Base-by-base conservation (phyloP, 164 flowering plant species). In the Buxus sempervirens region DNA sequence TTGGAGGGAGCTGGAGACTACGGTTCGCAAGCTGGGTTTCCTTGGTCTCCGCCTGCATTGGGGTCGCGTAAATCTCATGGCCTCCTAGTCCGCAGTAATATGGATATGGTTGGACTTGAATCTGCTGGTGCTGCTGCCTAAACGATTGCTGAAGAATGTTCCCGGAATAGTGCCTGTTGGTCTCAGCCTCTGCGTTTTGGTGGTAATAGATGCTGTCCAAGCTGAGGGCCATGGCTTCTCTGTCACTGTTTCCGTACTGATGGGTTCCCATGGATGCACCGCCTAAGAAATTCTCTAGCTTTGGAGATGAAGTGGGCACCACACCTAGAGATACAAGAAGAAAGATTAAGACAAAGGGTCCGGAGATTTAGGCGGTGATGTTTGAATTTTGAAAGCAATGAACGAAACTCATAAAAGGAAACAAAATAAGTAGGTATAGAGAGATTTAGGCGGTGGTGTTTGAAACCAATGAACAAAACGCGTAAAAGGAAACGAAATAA, bases 211-310 rank as follows among this genome's bases (percentile, higher is more conserved):
- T 75, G 66, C 82, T 83, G 74, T 84, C 89, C 25, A 85, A 77
- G 77, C 86, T 85, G 7, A 85, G 82, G 71, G 82, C 79, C 86
- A 80, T 82, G 42, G 77, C 76, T 77, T 74, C 80, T 69, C 84
- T 78, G 66, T 73, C 78, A 58, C 53, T 78, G 68, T 36, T 72
- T 65, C 77, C 84, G 72, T 77, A 77, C 65, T 78, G 79, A 78
- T 79, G 86, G 79, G 79, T 72, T 77, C 78, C 86, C 78, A 79
- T 80, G 6, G 85, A 62, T 75, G 77, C 79, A 71, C 83, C 84
- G 38, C 90, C 87, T 65, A 85, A 83, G 75, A 89, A 84, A 66
- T 87, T 81, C 74, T 87, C 90, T 20, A 82, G 80, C 48, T 82
- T 81, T 54, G 85, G 89, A 19, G 85, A 65, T 70, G 73, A 62